Evolutionary conservation across 345 rosid genomes (phyloP), one percentile per base, ranked within the genome.

Genomic region (Acer yangbiense): DNA sequence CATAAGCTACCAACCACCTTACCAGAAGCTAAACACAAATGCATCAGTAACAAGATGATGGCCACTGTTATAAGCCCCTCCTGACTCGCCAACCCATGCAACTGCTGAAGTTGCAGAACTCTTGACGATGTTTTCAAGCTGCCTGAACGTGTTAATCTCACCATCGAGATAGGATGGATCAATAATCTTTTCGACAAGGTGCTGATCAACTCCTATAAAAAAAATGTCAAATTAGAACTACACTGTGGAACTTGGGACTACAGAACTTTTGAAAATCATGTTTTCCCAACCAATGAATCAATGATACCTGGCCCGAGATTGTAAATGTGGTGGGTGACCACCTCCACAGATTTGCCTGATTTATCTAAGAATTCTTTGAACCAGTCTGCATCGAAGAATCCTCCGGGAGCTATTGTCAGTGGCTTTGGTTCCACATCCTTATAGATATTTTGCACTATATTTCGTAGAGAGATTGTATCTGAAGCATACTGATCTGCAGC

Each of bases 21-120:
- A 96, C 98, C 98, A 96, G 95, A 96, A 94, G 74, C 98, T 92
- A 81, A 82, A 90, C 58, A 92, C 97, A 62, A 96, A 96, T 1
- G 98, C 92, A 83, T 96, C 90, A 32, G 93, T 86, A 70, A 96
- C 97, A 75, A 74, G 93, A 76, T 91, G 85, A 29, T 68, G 88
- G 57, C 99, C 99, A 21, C 98, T 94, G 89, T 94, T 96, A 87
- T 91, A 94, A 67, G 98, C 98, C 41, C 99, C 98, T 80, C 99
- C 99, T 27, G 98, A 61, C 80, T 96, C 99, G 61, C 99, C 95
- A 80, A 96, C 97, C 98, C 98, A 94, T 32, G 97, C 92, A 58
- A 68, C 83, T 17, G 89, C 90, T 12, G 88, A 81, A 39, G 94
- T 86, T 81, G 81, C 61, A 65, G 97, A 87, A 70, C 63, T 89